phyloP scores from a whole-genome alignment of 73 alveolate genomes.

The Paramecium tetraurelia region DNA sequence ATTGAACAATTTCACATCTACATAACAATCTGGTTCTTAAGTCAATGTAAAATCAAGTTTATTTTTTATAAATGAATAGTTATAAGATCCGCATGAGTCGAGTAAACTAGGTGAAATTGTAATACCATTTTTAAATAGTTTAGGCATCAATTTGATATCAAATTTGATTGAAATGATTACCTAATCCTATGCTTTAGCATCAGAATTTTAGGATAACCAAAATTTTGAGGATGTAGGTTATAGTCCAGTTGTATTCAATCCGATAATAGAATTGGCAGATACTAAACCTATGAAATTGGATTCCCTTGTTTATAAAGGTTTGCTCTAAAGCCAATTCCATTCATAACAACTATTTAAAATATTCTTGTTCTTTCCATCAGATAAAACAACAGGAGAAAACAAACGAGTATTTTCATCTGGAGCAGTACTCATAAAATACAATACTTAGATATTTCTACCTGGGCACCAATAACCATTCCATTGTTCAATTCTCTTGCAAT shows the following conservation, averaged over 20 bases:
- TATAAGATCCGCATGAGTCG: neutral
- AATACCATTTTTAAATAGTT: neutral
- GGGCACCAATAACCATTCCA: constrained; percentile 50
- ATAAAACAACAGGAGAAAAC: constrained; percentile 8
- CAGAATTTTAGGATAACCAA: neutral
- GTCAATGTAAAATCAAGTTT: neutral
- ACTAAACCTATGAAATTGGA: constrained; percentile 13
- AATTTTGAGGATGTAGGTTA: neutral
- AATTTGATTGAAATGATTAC: neutral
- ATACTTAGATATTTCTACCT: neutral
- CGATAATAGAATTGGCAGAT: neutral
- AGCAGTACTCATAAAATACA: constrained; percentile 46
- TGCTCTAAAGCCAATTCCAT: constrained; percentile 43
- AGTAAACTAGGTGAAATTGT: neutral
- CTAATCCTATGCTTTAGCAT: neutral
- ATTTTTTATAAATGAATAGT: neutral
- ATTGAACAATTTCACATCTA: neutral
- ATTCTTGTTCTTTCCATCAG: constrained; percentile 47
- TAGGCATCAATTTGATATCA: neutral
- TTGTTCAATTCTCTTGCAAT: neutral
- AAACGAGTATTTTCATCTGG: constrained; percentile 51
- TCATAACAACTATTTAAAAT: constrained; percentile 34
- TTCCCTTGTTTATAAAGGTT: constrained; percentile 23
- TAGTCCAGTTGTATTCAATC: neutral
- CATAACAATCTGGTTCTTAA: neutral